Evolutionary conservation across 768 basidiomycete species (phyloP), one percentile per base, ranked within the genome.

Genomic region (Mycena chlorophos): DNA sequence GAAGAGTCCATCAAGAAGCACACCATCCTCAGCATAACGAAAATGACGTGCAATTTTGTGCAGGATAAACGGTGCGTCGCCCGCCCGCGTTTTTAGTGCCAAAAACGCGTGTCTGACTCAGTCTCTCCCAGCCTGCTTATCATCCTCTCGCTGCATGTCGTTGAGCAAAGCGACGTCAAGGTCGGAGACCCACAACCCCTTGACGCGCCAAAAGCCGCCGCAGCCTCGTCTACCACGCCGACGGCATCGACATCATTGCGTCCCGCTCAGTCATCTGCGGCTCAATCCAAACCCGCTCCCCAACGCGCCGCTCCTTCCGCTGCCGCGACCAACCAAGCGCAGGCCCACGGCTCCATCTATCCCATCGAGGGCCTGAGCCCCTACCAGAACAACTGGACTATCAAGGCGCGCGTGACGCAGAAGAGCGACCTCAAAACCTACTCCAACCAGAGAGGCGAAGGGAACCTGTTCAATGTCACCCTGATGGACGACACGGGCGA

Each of bases 361-460:
- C 96, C 95, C 2, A 98, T 99, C 61, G 96, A 97, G 68, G 89
- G 87, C 4, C 81, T 98, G 42, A 94, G 90, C 66, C 96, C 96
- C 8, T 98, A 98, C 65, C 94, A 97, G 72, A 98, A 96, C 75
- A 92, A 92, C 71, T 99, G 97, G 97, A 94, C 91, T 10, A 96
- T 98, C 78, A 94, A 94, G 69, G 96, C 92, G 26, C 88, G 92
- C 38, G 92, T 98, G 47, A 89, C 86, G 13, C 83, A 89, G 58
- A 98, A 96, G 70, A 84, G 84, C 1, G 97, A 98, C 0, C 85
- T 98, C 66, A 88, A 83, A 63, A 82, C 83, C n/a, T 99, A 88
- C 84, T 88, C 89, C 3, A 98, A 96, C 69, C 76, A 80, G 56
- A 79, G 85, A 12, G 97, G 97, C 28, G 97, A 98, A 64, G 96